phyloP scores from a whole-genome alignment of 352 stramenopile species.

The Plasmopara viticola region DNA sequence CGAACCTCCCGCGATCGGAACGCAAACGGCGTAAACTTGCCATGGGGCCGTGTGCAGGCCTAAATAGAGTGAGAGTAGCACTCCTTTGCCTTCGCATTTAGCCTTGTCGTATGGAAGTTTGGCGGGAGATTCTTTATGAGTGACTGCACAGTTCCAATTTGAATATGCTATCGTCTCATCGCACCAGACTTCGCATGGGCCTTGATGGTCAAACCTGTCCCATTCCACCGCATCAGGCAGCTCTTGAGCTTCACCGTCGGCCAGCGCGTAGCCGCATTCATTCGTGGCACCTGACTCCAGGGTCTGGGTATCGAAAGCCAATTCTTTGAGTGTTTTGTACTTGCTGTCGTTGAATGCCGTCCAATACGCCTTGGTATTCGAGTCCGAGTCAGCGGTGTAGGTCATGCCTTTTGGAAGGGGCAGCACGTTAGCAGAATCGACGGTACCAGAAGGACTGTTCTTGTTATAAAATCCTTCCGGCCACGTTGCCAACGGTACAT shows the following conservation, averaged over 20 bases:
- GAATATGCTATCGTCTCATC: conserved; percentile 31
- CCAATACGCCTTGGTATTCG: conserved; percentile 29
- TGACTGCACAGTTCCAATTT: conserved; percentile 35
- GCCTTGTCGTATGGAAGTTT: conserved; percentile 18
- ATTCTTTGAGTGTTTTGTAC: conserved; percentile 42
- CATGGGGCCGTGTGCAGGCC: conserved; percentile 33
- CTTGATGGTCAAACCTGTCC: conserved; percentile 25
- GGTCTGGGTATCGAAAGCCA: conserved; percentile 23
- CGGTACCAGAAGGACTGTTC: conserved; percentile 24
- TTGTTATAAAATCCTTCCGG: conserved; percentile 19
- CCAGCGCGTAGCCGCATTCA: conserved; percentile 30
- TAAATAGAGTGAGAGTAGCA: conserved; percentile 32
- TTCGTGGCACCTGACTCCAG: conserved; percentile 21
- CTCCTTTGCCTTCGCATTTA: conserved; percentile 15
- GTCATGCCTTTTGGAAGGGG: conserved; percentile 20
- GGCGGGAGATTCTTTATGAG: conserved; percentile 17
- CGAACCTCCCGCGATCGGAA: conserved; percentile 16
- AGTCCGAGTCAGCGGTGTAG: conserved; percentile 16
- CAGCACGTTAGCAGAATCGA: conserved; percentile 17
- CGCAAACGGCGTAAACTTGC: conserved; percentile 31
- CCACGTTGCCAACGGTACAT: conserved; percentile 26
- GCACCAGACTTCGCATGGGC: conserved; percentile 49
- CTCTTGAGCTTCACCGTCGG: conserved; percentile 26
- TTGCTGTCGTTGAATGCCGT: conserved; percentile 30
- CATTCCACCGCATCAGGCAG: conserved; percentile 27